Evolutionary conservation across 495 filamentous ascomycete species (phyloP), one percentile per base, ranked within the genome.

Genomic region (Penicillium canariense): DNA sequence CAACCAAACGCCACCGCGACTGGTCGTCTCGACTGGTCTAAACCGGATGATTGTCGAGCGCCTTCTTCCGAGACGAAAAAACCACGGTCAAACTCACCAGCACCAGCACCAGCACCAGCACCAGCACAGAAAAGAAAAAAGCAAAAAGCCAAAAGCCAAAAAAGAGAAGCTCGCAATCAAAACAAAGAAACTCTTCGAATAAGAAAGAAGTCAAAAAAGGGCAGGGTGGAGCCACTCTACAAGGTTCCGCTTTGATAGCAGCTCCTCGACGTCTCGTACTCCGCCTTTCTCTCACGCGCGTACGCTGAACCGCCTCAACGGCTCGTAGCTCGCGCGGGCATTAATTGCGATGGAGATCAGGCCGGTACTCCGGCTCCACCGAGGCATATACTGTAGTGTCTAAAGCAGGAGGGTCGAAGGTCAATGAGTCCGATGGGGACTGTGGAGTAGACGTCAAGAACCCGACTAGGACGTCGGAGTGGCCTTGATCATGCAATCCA

Each of bases 291-390:
- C 38, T 42, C 38, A 42, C 38, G 38, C 38, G 38, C 43, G 43
- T 22, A 11, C 26, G 26, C n/a, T n/a, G 43, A 27, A 46, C 25
- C 25, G 25, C 25, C 28, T 30, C 36, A 60, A 60, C 58, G 58
- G 58, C 26, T 47, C 28, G 32, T 58, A 53, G 50, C 30, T 42
- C 35, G 32, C 48, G 22, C 5, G 43, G n/a, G 43, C 26, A 46
- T 46, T 45, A 23, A 45, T 45, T 46, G 26, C 25, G 25, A 39
- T 48, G 52, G 45, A 34, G 35, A 30, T 58, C 15, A 43, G 28
- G 27, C 36, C 42, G 26, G 45, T 58, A 43, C 48, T 46, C 54
- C 54, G 55, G 45, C 14, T 43, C 46, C 54, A 46, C 30, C 15
- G 50, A 58, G 46, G 54, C 38, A 58, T 20, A 32, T 58, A 47